Conservation (phyloP, 2,329 filamentous ascomycete species). For the Aureobasidium sp. region DNA sequence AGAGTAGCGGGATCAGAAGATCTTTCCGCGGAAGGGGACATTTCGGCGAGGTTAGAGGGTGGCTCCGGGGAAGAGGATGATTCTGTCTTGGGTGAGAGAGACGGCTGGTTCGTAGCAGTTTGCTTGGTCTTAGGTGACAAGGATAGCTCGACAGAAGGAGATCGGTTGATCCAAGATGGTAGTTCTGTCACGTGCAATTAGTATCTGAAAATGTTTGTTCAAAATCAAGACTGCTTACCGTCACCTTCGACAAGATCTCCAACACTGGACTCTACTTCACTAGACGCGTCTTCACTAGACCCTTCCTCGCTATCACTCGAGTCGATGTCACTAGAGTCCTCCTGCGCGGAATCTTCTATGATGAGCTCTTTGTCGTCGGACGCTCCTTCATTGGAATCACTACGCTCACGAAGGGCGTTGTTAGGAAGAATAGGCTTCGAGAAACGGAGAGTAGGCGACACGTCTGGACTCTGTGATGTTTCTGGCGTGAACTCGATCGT, state of each 20-base stretch:
- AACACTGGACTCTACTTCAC: neutral
- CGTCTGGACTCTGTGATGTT: neutral
- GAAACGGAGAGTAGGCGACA: neutral
- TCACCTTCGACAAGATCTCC: neutral
- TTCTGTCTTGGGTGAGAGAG: neutral
- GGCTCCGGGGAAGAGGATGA: neutral
- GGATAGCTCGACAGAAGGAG: neutral
- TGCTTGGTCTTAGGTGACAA: neutral
- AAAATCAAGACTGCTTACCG: neutral
- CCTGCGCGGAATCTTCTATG: neutral
- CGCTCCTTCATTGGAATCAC: neutral
- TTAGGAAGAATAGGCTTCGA: neutral
- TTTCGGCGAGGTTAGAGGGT: too few relatives aligned
- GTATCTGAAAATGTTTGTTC: neutral
- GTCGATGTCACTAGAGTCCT: neutral
- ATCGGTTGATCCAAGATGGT: neutral
- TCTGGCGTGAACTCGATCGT: neutral
- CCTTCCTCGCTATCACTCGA: neutral
- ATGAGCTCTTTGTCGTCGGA: neutral
- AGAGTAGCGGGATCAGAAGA: neutral
- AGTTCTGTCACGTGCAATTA: neutral
- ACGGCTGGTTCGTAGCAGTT: too few relatives aligned
- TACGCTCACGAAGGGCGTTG: neutral
- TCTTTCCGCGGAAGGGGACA: neutral
- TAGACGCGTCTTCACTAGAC: neutral